Conservation (phyloP, 495 filamentous ascomycete genomes). For the Lophiotrema nucula region DNA sequence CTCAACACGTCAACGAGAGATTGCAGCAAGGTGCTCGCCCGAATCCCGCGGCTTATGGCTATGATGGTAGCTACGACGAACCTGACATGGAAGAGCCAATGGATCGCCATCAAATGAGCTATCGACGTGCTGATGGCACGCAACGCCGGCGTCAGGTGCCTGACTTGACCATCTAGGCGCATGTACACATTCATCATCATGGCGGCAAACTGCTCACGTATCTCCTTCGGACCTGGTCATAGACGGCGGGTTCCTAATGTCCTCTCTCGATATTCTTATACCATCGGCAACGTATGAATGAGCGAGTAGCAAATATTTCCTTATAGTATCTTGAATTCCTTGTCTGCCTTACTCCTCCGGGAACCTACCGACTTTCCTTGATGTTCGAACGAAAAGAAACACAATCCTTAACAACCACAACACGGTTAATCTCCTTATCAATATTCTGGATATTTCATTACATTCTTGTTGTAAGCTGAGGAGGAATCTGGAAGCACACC, state of each 20-base stretch:
- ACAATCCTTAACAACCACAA: constrained; percentile 10
- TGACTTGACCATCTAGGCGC: constrained; percentile 14
- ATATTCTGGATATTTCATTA: neutral
- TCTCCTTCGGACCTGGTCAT: constrained; percentile 17
- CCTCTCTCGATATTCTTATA: constrained; percentile 22
- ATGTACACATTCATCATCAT: neutral
- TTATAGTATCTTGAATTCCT: constrained; percentile 3
- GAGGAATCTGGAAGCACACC: neutral
- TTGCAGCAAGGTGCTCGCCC: constrained; percentile 39
- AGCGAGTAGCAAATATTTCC: neutral
- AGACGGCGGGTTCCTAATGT: constrained; percentile 6
- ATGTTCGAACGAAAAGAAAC: constrained; percentile 2
- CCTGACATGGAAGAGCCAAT: constrained; percentile 30
- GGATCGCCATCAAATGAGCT: constrained; percentile 32
- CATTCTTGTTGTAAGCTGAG: constrained; percentile 15
- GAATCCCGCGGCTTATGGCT: constrained; percentile 24
- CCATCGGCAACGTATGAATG: constrained; percentile 15
- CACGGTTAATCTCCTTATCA: neutral
- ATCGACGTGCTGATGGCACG: constrained; percentile 38
- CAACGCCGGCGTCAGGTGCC: constrained; percentile 33
- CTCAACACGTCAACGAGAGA: constrained; percentile 36
- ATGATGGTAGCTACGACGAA: constrained; percentile 27
- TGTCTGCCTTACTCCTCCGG: neutral
- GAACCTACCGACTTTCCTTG: constrained; percentile 4
- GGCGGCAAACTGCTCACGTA: constrained; percentile 19